Evolutionary conservation across 2,329 filamentous ascomycete genomes (phyloP), one percentile per base, ranked within the genome.

Genomic region (Lecanicillium sp.): DNA sequence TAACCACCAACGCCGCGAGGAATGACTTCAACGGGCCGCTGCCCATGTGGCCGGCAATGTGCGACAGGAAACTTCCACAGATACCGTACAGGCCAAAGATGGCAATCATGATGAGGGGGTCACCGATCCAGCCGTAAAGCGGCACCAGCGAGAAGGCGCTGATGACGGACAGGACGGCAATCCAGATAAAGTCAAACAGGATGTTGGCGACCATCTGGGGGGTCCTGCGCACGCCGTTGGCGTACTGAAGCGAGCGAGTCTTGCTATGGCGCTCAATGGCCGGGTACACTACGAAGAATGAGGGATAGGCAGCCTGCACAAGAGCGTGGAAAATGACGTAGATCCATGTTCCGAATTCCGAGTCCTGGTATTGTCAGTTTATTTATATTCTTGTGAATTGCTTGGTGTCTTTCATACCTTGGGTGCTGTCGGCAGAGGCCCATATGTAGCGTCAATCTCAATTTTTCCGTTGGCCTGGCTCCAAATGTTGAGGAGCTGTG

Each of bases 151-250:
- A 27, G 19, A 36, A 20, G 23, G 81, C 78, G 8, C 78, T 72
- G 11, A 89, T 58, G 3, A 80, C 78, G 24, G 81, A 81, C 12
- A 83, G 76, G 19, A 57, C 36, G 14, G 90, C 56, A 1, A 90
- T 81, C 48, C 90, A 82, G 27, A 78, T 60, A 53, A 89, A 87
- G 66, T 95, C 89, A 59, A 94, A 94, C 1, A 71, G 60, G 2
- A 83, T 71, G 60, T 95, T 91, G 1, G 89, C 86, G 1, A 86
- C 64, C 89, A 89, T 95, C 1, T 95, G 70, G 1, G 88, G 86
- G 2, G 83, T 69, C 1, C 84, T 81, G 21, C 85, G 76, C 26
- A 94, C 87, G 27, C 89, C 89, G 61, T 94, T 95, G 49, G 86
- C 90, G 65, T 93, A 95, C 62, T 94, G 83, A 20, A 95, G 69